A percentile compares a stretch with the other conserved stretches of the same genome.
phyloP scores from a whole-genome alignment of 2,329 filamentous ascomycete species.

The Penicillium psychrosexuale region DNA sequence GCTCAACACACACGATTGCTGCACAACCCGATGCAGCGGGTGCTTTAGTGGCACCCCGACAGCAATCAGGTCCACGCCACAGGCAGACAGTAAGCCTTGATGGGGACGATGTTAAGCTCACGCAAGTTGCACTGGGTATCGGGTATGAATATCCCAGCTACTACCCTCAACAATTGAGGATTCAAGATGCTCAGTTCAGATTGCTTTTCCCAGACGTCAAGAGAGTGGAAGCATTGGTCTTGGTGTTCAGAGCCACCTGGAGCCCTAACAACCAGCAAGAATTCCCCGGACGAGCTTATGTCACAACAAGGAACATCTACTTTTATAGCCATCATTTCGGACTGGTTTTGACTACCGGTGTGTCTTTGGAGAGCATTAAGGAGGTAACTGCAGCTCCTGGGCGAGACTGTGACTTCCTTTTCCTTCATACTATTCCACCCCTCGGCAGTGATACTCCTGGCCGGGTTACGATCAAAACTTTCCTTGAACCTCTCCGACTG shows the following conservation, averaged over 20 bases:
- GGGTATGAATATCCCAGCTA: slow-evolving; percentile 62
- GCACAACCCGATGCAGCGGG: slow-evolving; percentile 21
- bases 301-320: slow-evolving; percentile 83
- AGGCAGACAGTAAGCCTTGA: slow-evolving; percentile 58
- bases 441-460: slow-evolving; percentile 63
- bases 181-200: slow-evolving; percentile 90
- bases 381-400: slow-evolving; percentile 90
- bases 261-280: slow-evolving; percentile 70
- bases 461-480: slow-evolving; percentile 84
- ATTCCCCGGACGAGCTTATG: slow-evolving; percentile 81
- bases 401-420: slow-evolving; percentile 88
- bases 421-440: slow-evolving; percentile 70
- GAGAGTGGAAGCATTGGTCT: slow-evolving; percentile 73
- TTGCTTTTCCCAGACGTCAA: slow-evolving; percentile 82
- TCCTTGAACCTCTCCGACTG: slow-evolving; percentile 80
- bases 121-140: slow-evolving; percentile 33
- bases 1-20: slow-evolving; percentile 21
- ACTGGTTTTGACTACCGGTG: slow-evolving; percentile 76
- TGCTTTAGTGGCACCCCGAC: slow-evolving; percentile 21
- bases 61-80: slow-evolving; percentile 40
- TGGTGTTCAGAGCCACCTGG: slow-evolving; percentile 94
- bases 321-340: slow-evolving; percentile 97
- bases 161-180: slow-evolving; percentile 77
- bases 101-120: slow-evolving; percentile 38
- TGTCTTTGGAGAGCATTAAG: slow-evolving; percentile 71